phyloP scores from a whole-genome alignment of 768 basidiomycete species.

The Hemileccinum rubropunctum region DNA sequence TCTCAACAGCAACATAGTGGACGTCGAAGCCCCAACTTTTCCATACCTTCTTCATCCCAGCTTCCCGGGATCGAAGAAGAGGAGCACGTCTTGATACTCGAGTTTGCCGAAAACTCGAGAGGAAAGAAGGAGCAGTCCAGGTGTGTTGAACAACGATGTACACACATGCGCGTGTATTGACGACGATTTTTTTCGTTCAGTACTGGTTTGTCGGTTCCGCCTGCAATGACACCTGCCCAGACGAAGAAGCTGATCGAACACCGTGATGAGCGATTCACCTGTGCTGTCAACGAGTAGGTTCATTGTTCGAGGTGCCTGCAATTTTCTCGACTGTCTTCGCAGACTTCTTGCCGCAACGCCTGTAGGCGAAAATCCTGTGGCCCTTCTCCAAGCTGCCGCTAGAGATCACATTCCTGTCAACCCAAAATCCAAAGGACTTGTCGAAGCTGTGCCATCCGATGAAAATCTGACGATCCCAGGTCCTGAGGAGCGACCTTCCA shows the following conservation, averaged over 20 bases:
- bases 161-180: too few species aligned
- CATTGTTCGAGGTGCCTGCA: not conserved
- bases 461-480: slow-evolving; percentile 33
- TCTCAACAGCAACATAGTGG: slow-evolving; percentile 24
- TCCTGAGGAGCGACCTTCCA: slow-evolving; percentile 53
- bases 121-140: slow-evolving; percentile 31
- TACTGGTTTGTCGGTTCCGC: slow-evolving; percentile 20
- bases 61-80: slow-evolving; percentile 29
- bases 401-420: slow-evolving; percentile 70
- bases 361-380: slow-evolving; percentile 55
- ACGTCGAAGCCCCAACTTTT: slow-evolving; percentile 43
- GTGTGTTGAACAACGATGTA: slow-evolving; percentile 11
- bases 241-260: slow-evolving; percentile 70
- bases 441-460: not conserved
- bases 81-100: slow-evolving; percentile 50
- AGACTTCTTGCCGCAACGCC: slow-evolving; percentile 61
- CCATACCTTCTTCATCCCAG: slow-evolving; percentile 28
- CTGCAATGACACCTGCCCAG: slow-evolving; percentile 50
- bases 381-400: slow-evolving; percentile 63
- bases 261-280: slow-evolving; percentile 60
- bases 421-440: slow-evolving; percentile 32
- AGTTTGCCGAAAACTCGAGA: slow-evolving; percentile 47
- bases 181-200: slow-evolving; percentile 8
- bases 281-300: slow-evolving; percentile 68
- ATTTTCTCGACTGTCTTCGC: not conserved